A percentile compares a stretch with the other conserved stretches of the same genome.
Evolutionary conservation across 208 protist genomes (phyloP).

Genomic region (Crithidia sp.): DNA sequence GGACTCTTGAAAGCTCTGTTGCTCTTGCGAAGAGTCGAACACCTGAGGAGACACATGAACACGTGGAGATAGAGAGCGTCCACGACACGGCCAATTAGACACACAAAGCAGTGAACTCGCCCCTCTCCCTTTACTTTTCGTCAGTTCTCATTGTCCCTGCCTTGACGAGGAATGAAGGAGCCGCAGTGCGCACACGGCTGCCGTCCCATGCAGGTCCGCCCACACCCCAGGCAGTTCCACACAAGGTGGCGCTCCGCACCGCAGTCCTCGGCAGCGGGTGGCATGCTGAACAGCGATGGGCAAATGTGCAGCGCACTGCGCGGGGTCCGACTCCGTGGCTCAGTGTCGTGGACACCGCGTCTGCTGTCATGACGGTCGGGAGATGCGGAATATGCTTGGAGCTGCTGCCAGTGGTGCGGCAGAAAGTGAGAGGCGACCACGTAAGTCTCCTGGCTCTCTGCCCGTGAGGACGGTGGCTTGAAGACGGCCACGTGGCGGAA

Average conservation of each 20-base stretch:
- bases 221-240: conserved; percentile 75
- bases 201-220: conserved; percentile 39
- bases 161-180: background rate
- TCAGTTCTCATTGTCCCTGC: too few relatives aligned
- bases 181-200: conserved; percentile 47
- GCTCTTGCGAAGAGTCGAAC: too few relatives aligned
- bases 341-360: background rate
- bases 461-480: conserved; percentile 42
- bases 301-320: background rate
- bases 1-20: too few relatives aligned
- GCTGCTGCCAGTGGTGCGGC: background rate
- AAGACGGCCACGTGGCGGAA: conserved; percentile 50
- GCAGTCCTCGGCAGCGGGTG: conserved; percentile 45
- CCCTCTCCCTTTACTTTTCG: too few relatives aligned
- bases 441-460: conserved; percentile 63
- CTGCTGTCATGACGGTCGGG: too few relatives aligned
- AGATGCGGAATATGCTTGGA: background rate
- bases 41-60: too few relatives aligned
- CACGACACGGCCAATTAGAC: too few relatives aligned
- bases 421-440: conserved; percentile 52
- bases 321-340: background rate
- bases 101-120: too few relatives aligned
- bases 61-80: too few relatives aligned
- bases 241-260: conserved; percentile 28
- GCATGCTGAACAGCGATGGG: conserved; percentile 45